Percentiles rank a stretch among this genome's conserved stretches.
These are phyloP conservation scores for Plenodomus tracheiphilus DNA, from an alignment of 2,329 filamentous ascomycete genomes.

Conservation along the genomic window DNA sequence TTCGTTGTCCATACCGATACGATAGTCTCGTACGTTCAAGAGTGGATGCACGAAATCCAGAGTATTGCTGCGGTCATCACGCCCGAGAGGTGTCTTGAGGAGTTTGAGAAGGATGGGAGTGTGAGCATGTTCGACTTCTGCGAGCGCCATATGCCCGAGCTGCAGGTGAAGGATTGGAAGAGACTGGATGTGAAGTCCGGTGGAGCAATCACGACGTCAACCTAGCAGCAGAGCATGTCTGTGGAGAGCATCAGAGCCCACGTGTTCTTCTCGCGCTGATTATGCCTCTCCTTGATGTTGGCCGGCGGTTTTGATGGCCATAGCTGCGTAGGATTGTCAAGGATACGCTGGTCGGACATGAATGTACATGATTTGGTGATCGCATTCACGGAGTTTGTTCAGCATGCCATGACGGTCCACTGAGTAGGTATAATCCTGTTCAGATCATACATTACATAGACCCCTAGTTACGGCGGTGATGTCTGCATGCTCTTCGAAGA, in stretches of 20 bases:
- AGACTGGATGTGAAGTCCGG: neutral
- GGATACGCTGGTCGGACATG: too few species aligned
- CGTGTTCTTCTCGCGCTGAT: too few species aligned
- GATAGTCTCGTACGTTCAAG: constrained; percentile 6
- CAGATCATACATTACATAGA: neutral
- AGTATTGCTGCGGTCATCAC: constrained; percentile 35
- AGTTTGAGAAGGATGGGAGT: constrained; percentile 20
- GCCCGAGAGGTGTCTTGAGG: constrained; percentile 29
- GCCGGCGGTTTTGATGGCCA: too few species aligned
- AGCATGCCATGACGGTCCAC: too few species aligned
- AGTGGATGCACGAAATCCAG: constrained; percentile 29
- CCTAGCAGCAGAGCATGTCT: too few species aligned
- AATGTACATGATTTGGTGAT: too few species aligned
- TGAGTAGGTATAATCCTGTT: neutral
- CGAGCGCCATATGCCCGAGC: constrained; percentile 23
- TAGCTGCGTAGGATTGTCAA: too few species aligned
- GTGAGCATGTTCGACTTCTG: constrained; percentile 33
- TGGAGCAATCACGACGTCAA: too few species aligned
- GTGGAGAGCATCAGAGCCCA: too few species aligned
- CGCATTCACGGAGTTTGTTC: too few species aligned
- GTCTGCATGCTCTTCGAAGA: neutral
- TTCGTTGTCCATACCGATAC: constrained; percentile 39
- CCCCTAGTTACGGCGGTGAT: neutral
- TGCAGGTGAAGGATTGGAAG: constrained; percentile 1
- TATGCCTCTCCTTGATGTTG: too few species aligned